Percentiles rank a stretch among this genome's conserved stretches.
Evolutionary conservation across 2,329 filamentous ascomycete genomes (phyloP).

Genomic region (Microdochium paspali): DNA sequence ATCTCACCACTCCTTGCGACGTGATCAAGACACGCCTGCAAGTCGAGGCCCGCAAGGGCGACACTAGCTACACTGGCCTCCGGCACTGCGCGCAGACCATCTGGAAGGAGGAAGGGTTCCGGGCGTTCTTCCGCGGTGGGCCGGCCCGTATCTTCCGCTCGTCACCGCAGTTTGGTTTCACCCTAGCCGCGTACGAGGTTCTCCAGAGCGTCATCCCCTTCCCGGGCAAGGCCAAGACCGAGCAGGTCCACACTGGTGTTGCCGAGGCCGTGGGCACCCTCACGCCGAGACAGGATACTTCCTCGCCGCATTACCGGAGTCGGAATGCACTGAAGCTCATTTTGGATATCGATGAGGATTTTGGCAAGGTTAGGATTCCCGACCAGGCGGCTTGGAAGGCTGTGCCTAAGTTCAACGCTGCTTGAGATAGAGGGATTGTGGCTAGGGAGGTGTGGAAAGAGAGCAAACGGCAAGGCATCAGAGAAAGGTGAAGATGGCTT

Average conservation of each 20-base stretch:
- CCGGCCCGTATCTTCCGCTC: slow-evolving; percentile 91
- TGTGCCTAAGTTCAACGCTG: slow-evolving; percentile 23
- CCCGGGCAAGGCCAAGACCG: slow-evolving; percentile 50
- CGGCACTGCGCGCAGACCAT: slow-evolving; percentile 80
- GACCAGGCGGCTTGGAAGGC: slow-evolving; percentile 42
- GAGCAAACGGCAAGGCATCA: too few relatives aligned
- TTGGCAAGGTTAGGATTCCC: slow-evolving; percentile 63
- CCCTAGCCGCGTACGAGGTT: slow-evolving; percentile 88
- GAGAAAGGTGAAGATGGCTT: too few relatives aligned
- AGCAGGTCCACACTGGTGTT: slow-evolving; percentile 47
- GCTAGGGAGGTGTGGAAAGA: too few relatives aligned
- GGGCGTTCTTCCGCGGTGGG: slow-evolving; percentile 97
- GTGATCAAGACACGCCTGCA: slow-evolving; percentile 99
- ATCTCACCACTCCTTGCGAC: slow-evolving; percentile 94
- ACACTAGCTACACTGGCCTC: slow-evolving; percentile 77
- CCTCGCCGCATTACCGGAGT: slow-evolving; percentile 50
- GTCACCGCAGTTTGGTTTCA: slow-evolving; percentile 96
- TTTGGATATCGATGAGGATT: slow-evolving; percentile 86
- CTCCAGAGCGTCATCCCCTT: slow-evolving; percentile 73
- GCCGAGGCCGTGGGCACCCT: slow-evolving; percentile 55
- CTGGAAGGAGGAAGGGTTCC: slow-evolving; percentile 84
- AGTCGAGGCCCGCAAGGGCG: slow-evolving; percentile 93
- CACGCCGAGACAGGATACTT: slow-evolving; percentile 43
- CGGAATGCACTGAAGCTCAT: slow-evolving; percentile 93
- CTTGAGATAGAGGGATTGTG: not conserved